A percentile compares a stretch with the other conserved stretches of the same genome.
Evolutionary conservation across 164 flowering plant genomes (phyloP).

Genomic region (Nymphaea thermarum): DNA sequence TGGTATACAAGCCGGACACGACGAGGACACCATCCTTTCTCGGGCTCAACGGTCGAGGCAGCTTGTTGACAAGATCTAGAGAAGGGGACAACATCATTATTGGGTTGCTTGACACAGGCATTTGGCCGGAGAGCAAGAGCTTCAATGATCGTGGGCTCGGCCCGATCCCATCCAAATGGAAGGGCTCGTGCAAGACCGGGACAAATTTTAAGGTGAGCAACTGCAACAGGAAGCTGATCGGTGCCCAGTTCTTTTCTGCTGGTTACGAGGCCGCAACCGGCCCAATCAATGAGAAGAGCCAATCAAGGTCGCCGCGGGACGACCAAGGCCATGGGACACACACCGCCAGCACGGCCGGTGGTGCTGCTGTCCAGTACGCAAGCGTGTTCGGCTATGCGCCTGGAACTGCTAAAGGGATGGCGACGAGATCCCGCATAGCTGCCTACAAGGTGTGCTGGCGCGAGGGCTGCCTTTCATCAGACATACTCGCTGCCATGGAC

Average conservation of each 20-base stretch:
- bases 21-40: constrained; percentile 85
- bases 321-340: constrained; percentile 7
- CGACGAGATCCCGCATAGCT: constrained; percentile 3
- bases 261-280: background rate
- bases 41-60: constrained; percentile 44
- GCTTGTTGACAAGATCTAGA: constrained; percentile 32
- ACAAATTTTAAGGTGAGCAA: background rate
- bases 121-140: constrained; percentile 5
- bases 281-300: background rate
- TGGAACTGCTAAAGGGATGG: constrained; percentile 3
- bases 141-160: constrained; percentile 1
- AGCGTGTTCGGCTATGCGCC: constrained; percentile 1
- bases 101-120: constrained; percentile 2
- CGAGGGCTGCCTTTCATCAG: background rate
- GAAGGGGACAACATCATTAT: background rate
- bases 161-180: constrained; percentile 3
- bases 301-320: constrained; percentile 6
- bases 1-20: constrained; percentile 55
- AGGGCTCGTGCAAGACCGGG: constrained; percentile 3
- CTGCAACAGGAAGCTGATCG: constrained; percentile 8
- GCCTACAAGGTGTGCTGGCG: constrained; percentile 2
- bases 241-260: constrained; percentile 1
- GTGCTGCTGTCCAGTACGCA: background rate
- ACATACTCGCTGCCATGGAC: constrained; percentile 6
- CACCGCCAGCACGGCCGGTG: constrained; percentile 6